Base-by-base conservation (phyloP, 2,329 filamentous ascomycete genomes). In the Ophiostoma piceae region DNA sequence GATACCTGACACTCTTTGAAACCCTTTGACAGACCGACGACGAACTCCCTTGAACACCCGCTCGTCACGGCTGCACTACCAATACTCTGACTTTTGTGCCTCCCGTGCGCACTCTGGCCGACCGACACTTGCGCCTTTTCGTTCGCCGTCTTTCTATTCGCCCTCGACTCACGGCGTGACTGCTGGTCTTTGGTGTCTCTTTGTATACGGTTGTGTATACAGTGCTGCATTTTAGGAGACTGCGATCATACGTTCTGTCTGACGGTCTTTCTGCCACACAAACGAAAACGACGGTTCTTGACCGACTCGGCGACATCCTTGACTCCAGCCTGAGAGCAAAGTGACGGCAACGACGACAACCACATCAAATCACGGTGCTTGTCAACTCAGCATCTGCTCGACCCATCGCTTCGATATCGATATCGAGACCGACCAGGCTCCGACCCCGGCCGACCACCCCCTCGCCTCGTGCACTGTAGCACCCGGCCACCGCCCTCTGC, bases 61-160 rank as follows among this genome's bases (percentile, higher is more conserved):
- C 35, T 19, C 39, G 8, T 22, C 47, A 43, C 64, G 62, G 37
- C 62, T 66, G 2, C 2, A 43, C 64, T n/a, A 66, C 37, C 62
- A 14, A 22, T 41, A 19, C 32, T 2, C 29, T 35, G 12, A n/a
- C 26, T 37, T 64, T 37, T 39, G 57, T 29, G 22, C 14, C 26
- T 7, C 32, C 12, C n/a, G n/a, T 65, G 19, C 19, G 35, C 32
- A 22, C 19, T 22, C 62, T 41, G 32, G 35, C 35, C 62, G 35
- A 35, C 62, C 19, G 11, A n/a, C 19, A 12, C 62, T 65, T 65
- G 19, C 62, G 62, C 62, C 62, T 65, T 65, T 65, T 65, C 32
- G n/a, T 16, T 39, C 32, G 14, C 62, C 62, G 32, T 22, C 62
- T 39, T 65, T 39, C 35, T 65, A 22, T 41, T 65, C 62, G 62